Evolutionary conservation across 2,329 filamentous ascomycete species (phyloP).

Genomic region (Aulographum hederae): DNA sequence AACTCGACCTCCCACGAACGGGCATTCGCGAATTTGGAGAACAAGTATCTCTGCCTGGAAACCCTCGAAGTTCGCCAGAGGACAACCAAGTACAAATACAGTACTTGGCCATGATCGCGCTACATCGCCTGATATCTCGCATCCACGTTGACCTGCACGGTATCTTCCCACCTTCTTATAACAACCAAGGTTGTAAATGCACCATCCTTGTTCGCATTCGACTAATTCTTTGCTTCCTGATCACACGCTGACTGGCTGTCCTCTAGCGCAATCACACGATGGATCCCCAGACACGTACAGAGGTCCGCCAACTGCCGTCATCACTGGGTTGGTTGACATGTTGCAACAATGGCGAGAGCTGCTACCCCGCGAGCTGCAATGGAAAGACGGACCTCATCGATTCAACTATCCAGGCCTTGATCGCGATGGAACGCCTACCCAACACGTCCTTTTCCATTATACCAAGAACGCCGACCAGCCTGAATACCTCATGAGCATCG

Average conservation of each 20-base stretch:
- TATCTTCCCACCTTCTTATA: slow-evolving; percentile 16
- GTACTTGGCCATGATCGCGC: slow-evolving; percentile 40
- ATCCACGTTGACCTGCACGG: slow-evolving; percentile 35
- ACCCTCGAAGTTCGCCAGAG: not conserved
- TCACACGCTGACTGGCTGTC: no score
- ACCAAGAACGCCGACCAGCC: not conserved
- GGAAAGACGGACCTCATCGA: slow-evolving; percentile 36
- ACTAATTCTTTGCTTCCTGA: no score
- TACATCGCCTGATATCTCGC: slow-evolving; percentile 33
- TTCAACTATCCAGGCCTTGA: slow-evolving; percentile 20
- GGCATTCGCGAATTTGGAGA: slow-evolving; percentile 35
- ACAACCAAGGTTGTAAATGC: not conserved
- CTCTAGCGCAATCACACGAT: no score
- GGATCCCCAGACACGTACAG: not conserved
- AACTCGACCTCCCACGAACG: slow-evolving; percentile 38
- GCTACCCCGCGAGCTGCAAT: slow-evolving; percentile 35
- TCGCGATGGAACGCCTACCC: slow-evolving; percentile 7
- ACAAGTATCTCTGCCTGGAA: slow-evolving; percentile 34
- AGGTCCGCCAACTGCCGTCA: not conserved
- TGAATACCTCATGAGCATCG: not conserved
- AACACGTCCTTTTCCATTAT: not conserved
- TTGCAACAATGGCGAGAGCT: slow-evolving; percentile 32
- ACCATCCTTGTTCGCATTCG: no score
- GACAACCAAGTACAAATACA: slow-evolving; percentile 38
- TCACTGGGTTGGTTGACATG: not conserved